A percentile compares a stretch with the other conserved stretches of the same genome.
phyloP scores from a whole-genome alignment of 2,329 filamentous ascomycete genomes.

The Pyricularia sp. region DNA sequence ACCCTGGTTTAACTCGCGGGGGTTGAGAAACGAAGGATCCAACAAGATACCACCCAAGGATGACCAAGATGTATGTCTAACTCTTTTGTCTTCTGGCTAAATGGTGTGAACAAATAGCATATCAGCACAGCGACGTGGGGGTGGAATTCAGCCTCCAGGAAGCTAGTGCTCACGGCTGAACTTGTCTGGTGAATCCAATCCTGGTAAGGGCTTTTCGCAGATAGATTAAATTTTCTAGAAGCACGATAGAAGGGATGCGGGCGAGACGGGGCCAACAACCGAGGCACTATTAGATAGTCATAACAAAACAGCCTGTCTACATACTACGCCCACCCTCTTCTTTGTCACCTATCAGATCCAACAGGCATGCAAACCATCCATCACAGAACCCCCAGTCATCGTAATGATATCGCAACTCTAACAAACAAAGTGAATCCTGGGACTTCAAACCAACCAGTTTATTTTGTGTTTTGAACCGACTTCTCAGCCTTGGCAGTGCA shows the following conservation, averaged over 20 bases:
- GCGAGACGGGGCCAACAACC: not conserved
- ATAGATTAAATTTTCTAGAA: not conserved
- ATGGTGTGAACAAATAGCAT: not conserved
- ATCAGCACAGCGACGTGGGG: not conserved
- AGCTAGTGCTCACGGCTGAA: not conserved
- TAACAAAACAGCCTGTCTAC: not conserved
- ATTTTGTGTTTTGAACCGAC: not conserved
- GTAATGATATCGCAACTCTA: not conserved
- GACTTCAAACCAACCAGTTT: too few species aligned
- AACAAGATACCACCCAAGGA: not conserved
- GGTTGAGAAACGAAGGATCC: not conserved
- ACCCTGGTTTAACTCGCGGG: not conserved
- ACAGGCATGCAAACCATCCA: not conserved
- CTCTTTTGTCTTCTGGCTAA: not conserved
- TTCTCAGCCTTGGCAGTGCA: not conserved
- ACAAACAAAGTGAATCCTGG: not conserved
- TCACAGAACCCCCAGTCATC: not conserved
- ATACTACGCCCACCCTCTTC: not conserved
- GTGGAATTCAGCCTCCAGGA: not conserved
- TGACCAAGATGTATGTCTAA: not conserved
- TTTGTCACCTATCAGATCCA: not conserved
- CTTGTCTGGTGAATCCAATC: not conserved
- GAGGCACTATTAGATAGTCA: not conserved
- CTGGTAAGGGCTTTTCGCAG: not conserved
- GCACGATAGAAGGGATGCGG: not conserved